phyloP scores from a whole-genome alignment of 1,284 basidiomycete genomes.

The Agaricales sp. region DNA sequence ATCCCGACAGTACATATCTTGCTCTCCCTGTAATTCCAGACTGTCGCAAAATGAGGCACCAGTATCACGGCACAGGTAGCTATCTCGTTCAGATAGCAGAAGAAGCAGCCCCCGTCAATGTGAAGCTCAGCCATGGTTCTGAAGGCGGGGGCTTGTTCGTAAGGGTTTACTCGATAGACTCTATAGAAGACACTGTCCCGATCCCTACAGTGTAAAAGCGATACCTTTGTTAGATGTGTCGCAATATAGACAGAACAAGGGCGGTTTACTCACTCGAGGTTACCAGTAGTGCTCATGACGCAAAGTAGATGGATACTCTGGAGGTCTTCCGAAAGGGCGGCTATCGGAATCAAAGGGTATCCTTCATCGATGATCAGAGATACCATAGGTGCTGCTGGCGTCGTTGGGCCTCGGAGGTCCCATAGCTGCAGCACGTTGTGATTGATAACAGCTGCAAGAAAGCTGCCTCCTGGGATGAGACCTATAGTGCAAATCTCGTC shows the following conservation, averaged over 20 bases:
- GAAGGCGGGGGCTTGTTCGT: background rate
- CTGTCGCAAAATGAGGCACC: background rate
- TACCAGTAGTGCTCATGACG: background rate
- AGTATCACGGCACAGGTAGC: background rate
- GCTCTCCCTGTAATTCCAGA: background rate
- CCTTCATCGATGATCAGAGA: background rate
- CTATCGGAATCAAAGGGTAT: background rate
- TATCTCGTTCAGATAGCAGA: background rate
- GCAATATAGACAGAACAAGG: no score
- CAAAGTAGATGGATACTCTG: background rate
- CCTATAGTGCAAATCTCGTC: background rate
- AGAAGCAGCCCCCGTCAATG: background rate
- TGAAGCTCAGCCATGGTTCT: background rate
- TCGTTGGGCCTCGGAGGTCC: background rate
- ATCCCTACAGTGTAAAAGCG: background rate
- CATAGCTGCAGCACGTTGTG: background rate
- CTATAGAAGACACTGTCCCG: background rate
- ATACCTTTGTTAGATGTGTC: background rate
- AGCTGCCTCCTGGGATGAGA: background rate
- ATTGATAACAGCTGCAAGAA: background rate
- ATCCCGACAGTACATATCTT: background rate
- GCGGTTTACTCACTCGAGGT: background rate
- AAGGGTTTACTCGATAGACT: background rate
- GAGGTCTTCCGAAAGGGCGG: background rate
- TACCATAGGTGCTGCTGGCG: background rate